These are phyloP conservation scores for Cladophialophora immunda DNA, from an alignment of 2,329 filamentous ascomycete genomes.

Conservation along the genomic window DNA sequence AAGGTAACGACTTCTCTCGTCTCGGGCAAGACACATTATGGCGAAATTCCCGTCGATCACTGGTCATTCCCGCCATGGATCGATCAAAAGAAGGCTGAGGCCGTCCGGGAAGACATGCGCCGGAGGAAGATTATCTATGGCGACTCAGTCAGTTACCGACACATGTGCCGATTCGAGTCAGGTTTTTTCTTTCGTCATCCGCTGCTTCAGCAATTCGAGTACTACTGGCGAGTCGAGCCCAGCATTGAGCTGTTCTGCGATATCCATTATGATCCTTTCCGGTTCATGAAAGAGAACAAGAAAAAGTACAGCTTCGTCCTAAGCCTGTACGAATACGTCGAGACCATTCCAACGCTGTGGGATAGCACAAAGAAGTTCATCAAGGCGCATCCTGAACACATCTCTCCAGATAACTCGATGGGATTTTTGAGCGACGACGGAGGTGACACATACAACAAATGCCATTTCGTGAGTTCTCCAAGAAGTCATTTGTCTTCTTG, in stretches of 20 bases:
- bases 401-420: slow-evolving; percentile 85
- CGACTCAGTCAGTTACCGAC: slow-evolving; percentile 94
- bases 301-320: slow-evolving; percentile 99
- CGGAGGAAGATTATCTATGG: slow-evolving; percentile 97
- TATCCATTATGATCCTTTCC: slow-evolving; percentile 94
- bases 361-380: slow-evolving; percentile 96
- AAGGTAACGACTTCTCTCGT: slow-evolving; percentile 87
- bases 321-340: slow-evolving; percentile 93
- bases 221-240: slow-evolving; percentile 99
- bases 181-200: slow-evolving; percentile 98
- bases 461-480: slow-evolving; percentile 80
- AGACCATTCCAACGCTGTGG: slow-evolving; percentile 97
- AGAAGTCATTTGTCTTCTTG: not conserved
- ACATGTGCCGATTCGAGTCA: slow-evolving; percentile 99
- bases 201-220: slow-evolving; percentile 95
- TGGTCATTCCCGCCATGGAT: slow-evolving; percentile 98
- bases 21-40: slow-evolving; percentile 93
- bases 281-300: slow-evolving; percentile 91
- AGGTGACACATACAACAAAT: slow-evolving; percentile 93
- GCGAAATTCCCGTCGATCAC: slow-evolving; percentile 86
- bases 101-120: slow-evolving; percentile 93
- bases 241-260: slow-evolving; percentile 97
- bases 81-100: slow-evolving; percentile 89
- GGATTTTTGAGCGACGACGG: slow-evolving; percentile 89
- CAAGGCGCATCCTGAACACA: slow-evolving; percentile 85